Evolutionary conservation across 768 basidiomycete genomes (phyloP), one percentile per base, ranked within the genome.

Genomic region (Tubosaeta sp.): DNA sequence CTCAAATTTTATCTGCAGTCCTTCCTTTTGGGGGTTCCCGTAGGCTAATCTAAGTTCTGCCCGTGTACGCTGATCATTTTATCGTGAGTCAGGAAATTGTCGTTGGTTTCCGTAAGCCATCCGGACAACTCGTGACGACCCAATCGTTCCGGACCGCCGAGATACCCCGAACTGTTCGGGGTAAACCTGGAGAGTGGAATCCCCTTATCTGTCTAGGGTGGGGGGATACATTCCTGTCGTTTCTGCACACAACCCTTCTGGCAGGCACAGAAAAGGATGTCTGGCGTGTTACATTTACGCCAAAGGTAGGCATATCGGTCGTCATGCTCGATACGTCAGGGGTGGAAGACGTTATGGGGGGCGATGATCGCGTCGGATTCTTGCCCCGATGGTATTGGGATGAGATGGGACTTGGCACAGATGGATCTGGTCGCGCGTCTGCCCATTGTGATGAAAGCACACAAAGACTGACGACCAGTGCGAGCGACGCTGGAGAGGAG

Each of bases 1-100:
- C 80, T 95, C 52, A 93, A 91, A 63, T 91, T 91, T 69, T 94
- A 93, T 74, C 82, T 92, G 54, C 92, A 95, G 63, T 93, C 91
- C 1, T 94, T 91, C 68, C 78, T 95, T 26, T 80, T 95, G 49
- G 93, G 92, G 45, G 91, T 95, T n/a, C 92, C 91, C 19, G 87
- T 87, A 65, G 59, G 84, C 67, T 32, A 11, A 47, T 46, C 43
- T 22, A 32, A 41, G 14, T 34, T 46, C 7, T 43, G 39, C n/a
- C 33, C 7, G 37, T 27, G 38, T 17, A 6, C 19, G 41, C 46
- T 57, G 33, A 52, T 51, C 11, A 46, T 27, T 49, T 32, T 41
- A 48, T 38, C 53, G 48, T 10, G 25, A 25, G 44, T 54, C 57
- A 91, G 89, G 86, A 90, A 67, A 84, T 95, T 46, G 68, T 92